These are phyloP conservation scores for Solanum rostratum DNA, from an alignment of 257 asterid species.

Conservation along the genomic window DNA sequence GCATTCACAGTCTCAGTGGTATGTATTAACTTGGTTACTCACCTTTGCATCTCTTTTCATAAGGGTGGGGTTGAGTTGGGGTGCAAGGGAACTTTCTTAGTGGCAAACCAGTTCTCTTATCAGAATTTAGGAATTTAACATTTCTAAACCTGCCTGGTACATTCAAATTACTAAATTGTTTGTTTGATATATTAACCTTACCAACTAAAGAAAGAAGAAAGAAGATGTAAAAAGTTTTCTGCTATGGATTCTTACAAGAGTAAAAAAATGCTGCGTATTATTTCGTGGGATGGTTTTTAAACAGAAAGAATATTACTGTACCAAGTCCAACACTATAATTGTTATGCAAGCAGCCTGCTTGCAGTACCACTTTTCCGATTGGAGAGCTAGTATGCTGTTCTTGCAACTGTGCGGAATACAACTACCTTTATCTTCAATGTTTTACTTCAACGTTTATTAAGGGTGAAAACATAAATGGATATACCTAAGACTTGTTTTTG, in stretches of 20 bases:
- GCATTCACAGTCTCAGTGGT: constrained; percentile 99
- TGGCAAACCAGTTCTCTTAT: not conserved
- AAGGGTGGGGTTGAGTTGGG: not conserved
- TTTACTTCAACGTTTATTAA: not conserved
- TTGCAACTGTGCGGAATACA: not conserved
- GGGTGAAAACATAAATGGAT: not conserved
- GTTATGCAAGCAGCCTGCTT: not conserved
- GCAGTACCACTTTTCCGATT: not conserved
- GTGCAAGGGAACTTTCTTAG: not conserved
- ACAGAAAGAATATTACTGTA: not conserved
- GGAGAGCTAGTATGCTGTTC: not conserved
- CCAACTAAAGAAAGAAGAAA: not conserved
- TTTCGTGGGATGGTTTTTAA: not conserved
- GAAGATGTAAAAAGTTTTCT: not conserved
- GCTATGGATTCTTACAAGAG: not conserved
- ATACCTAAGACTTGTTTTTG: not conserved
- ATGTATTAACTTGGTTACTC: constrained; percentile 10
- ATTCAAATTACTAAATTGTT: not conserved
- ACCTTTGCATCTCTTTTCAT: not conserved
- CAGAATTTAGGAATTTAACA: not conserved
- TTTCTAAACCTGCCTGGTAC: not conserved
- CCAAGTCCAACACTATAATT: not conserved
- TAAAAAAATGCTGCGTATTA: not conserved
- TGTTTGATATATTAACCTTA: not conserved
- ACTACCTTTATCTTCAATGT: not conserved